phyloP scores from a whole-genome alignment of 192 early-diverging fungal species.

The Coemansia sp. region DNA sequence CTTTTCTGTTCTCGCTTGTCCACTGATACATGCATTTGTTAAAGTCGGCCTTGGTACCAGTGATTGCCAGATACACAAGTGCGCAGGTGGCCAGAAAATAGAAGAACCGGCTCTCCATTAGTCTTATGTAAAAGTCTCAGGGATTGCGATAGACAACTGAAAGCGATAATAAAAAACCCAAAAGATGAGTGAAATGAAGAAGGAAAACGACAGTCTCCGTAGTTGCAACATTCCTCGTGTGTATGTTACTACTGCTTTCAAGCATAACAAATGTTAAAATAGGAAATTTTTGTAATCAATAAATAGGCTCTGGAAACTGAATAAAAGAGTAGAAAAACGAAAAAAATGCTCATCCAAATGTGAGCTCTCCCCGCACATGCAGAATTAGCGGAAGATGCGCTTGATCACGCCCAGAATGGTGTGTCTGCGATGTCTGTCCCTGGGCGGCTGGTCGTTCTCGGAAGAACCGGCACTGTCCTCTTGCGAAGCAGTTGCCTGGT shows the following conservation, averaged over 20 bases:
- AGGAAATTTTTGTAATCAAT: no score
- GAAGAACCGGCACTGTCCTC: constrained; percentile 25
- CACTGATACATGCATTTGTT: constrained; percentile 21
- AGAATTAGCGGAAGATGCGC: constrained; percentile 48
- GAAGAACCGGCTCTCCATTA: background rate
- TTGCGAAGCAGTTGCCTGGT: constrained; percentile 8
- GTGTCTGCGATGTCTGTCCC: constrained; percentile 46
- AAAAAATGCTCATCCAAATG: background rate
- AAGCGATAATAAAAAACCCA: no score
- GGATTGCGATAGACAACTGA: background rate
- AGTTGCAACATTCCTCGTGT: no score
- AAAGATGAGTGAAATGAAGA: no score
- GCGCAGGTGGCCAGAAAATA: background rate
- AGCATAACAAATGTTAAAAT: no score
- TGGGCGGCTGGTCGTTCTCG: constrained; percentile 30
- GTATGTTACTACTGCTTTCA: no score
- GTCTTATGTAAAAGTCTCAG: background rate
- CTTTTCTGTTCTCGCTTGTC: background rate
- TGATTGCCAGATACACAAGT: background rate
- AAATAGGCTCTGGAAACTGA: no score
- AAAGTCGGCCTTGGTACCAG: constrained; percentile 25
- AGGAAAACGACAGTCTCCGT: no score
- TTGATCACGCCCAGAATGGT: constrained; percentile 53
- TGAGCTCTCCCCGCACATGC: no score
- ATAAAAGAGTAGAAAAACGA: background rate